Percentiles rank a stretch among this genome's conserved stretches.
Conservation (phyloP, 345 rosid species). For the Hibiscus trionum region DNA sequence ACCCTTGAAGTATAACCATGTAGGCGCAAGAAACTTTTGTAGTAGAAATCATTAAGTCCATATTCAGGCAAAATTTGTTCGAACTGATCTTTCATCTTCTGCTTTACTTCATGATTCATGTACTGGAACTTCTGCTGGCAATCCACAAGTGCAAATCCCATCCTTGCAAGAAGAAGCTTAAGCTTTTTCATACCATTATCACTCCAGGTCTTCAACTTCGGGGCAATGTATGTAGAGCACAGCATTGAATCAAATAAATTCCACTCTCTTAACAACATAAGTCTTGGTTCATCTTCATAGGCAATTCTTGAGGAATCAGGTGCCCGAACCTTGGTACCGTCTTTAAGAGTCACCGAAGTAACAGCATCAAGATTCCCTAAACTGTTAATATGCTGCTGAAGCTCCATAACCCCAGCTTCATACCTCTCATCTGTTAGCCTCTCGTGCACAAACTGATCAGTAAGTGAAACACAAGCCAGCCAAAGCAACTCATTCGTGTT, state of each 20-base stretch:
- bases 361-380: constrained; percentile 73
- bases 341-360: constrained; percentile 74
- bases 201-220: constrained; percentile 91
- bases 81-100: not conserved
- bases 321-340: constrained; percentile 82
- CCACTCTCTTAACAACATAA: constrained; percentile 93
- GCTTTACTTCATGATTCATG: constrained; percentile 44
- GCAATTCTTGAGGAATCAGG: constrained; percentile 83
- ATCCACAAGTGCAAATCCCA: constrained; percentile 92
- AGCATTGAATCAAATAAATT: constrained; percentile 92
- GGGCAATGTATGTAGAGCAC: constrained; percentile 78
- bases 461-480: constrained; percentile 87
- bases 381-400: constrained; percentile 81
- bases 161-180: constrained; percentile 85
- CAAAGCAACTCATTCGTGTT: constrained; percentile 90
- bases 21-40: not conserved
- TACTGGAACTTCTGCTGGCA: constrained; percentile 95
- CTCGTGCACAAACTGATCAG: constrained; percentile 96
- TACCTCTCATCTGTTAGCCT: constrained; percentile 92
- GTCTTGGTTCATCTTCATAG: constrained; percentile 84
- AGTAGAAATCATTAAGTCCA: not conserved
- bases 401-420: constrained; percentile 94
- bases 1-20: not conserved
- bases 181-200: constrained; percentile 94
- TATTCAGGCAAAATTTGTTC: not conserved